A percentile compares a stretch with the other conserved stretches of the same genome.
These are phyloP conservation scores for Sedum album DNA, from an alignment of 164 flowering plant species.

Conservation along the genomic window DNA sequence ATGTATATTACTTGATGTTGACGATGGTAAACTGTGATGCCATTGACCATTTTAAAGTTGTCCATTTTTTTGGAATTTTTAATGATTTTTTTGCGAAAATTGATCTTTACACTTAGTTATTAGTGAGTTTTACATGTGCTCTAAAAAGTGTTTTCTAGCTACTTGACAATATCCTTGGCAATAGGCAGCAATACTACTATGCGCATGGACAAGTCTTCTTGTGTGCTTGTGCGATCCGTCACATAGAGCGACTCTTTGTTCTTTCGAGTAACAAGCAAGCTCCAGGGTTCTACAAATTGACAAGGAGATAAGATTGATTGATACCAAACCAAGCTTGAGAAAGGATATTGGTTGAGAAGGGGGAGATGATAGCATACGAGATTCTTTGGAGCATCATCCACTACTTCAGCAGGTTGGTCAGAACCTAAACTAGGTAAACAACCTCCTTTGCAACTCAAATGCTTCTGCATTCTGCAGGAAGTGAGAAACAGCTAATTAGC, in stretches of 20 bases:
- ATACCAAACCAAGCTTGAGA: neutral
- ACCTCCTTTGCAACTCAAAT: constrained; percentile 76
- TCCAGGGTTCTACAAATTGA: constrained; percentile 66
- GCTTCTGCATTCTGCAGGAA: constrained; percentile 61
- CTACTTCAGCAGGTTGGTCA: constrained; percentile 98
- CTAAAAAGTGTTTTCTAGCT: neutral
- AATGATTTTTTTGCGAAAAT: too few relatives aligned
- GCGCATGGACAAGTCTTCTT: constrained; percentile 95
- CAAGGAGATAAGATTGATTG: neutral
- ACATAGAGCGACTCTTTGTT: constrained; percentile 59
- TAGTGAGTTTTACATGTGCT: too few relatives aligned
- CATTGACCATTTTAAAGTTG: too few relatives aligned
- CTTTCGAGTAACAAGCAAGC: constrained; percentile 72
- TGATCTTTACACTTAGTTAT: too few relatives aligned
- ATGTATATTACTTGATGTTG: too few relatives aligned
- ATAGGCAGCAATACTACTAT: constrained; percentile 17
- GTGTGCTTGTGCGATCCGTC: constrained; percentile 85
- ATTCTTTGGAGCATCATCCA: constrained; percentile 76
- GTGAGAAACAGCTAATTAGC: neutral
- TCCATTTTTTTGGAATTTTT: too few relatives aligned
- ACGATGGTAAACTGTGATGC: too few relatives aligned
- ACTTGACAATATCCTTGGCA: neutral
- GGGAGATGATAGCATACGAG: constrained; percentile 33
- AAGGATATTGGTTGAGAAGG: neutral
- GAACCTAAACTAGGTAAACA: constrained; percentile 82